Base-by-base conservation (phyloP, 331 rosid species). In the Rosa hybrid region DNA sequence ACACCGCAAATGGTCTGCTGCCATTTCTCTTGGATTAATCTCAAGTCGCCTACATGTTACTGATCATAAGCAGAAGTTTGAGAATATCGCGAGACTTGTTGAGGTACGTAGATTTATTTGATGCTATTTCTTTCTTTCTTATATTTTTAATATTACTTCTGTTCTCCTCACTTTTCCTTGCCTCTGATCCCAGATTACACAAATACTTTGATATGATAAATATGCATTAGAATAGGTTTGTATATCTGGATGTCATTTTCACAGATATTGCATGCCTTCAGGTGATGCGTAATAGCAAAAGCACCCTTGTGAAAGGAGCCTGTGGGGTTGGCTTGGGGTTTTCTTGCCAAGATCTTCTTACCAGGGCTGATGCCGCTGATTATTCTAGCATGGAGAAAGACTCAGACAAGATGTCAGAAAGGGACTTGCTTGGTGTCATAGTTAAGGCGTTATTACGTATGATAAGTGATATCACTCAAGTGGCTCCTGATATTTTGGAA, bases 241-340 rank as follows among this genome's bases (percentile, higher is more conserved):
- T 46, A n/a, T 77, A 57, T 73, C 68, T 77, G 34, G 81, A 57
- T 64, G 23, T 67, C 13, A 9, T 75, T 81, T 51, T 78, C 44
- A 81, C 78, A 57, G 57, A 77, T 80, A 50, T 27, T 27, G 71
- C 82, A 74, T 84, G 70, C 71, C 83, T 87, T 81, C 86, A 95
- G 99, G 94, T 91, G 84, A 86, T 93, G 81, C 79, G 76, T 78
- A 86, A 80, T 83, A 86, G 91, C 86, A 93, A 78, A 90, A 95
- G 97, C 74, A 88, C 85, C 86, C 92, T 93, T 77, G 99, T 95
- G 75, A 91, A 92, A 83, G 99, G 99, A 84, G 94, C 99, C 18
- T 95, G 98, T 87, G 98, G 96, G 59, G 87, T 95, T 87, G 99
- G 94, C 78, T 89, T 95, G 91, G 98, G 99, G 75, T 95, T 88